Evolutionary conservation across 164 flowering plant species (phyloP), one percentile per base, ranked within the genome.

Genomic region (Vitis rupestris): DNA sequence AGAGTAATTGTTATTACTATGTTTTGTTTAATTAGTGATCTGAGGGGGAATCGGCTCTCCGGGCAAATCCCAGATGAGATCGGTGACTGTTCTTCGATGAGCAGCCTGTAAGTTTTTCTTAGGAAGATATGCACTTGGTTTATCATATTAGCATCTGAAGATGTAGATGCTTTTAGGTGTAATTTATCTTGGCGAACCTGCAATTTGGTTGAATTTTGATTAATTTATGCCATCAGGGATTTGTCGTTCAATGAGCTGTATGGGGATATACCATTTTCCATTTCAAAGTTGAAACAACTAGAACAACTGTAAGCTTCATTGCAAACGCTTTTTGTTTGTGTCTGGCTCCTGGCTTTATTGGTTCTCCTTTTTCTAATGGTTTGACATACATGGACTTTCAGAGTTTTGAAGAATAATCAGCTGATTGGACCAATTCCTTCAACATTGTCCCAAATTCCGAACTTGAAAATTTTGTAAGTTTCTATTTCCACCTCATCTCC

Each of bases 401-500:
- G 95, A 61, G 72, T 78, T 58, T 76, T 92, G 76, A 90, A 96
- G 70, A 92, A 87, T 75, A 96, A 96, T 68, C 90, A 85, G 70
- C 72, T 96, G 73, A 88, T 80, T 59, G 99, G 99, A 63, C 98
- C 98, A 5, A 90, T 96, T 49, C 98, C 99, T 30, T 93, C 98
- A 1, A 93, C 97, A 1, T 71, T 96, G 64, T 91, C 99, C 11
- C 99, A 96, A 83, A 89, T 93, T 67, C 99, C 99, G n/a, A 96
- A 92, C 78, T 72, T 96, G 78, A 93, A 96, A 79, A 68, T 82
- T 50, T 76, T 96, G 99, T 96, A 75, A 83, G 97, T 83, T 23
- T 23, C 27, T 54, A 56, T 13, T 3, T 50, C 3, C 44, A 5
- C 17, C n/a, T 29, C 10, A 0, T 61, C 1, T 67, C 7, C 9